These are phyloP conservation scores for Phytophthora gonapodyides DNA, from an alignment of 352 stramenopile species.

Conservation along the genomic window DNA sequence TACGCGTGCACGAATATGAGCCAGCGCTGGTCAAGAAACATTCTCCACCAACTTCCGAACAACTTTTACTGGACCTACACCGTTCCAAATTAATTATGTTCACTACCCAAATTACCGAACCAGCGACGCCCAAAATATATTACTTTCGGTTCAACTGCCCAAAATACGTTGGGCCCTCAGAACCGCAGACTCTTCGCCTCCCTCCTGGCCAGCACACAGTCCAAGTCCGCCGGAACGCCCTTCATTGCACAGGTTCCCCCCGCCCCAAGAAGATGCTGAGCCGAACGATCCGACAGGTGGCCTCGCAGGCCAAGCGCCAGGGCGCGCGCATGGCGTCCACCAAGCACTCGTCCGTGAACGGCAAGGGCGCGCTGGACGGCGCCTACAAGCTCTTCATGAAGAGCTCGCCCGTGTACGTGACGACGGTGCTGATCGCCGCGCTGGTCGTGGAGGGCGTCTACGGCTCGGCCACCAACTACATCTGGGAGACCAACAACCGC, in stretches of 20 bases:
- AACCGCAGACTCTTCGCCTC: slow-evolving; percentile 28
- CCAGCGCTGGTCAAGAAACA: too few relatives aligned
- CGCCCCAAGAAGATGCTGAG: slow-evolving; percentile 45
- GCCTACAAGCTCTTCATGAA: slow-evolving; percentile 86
- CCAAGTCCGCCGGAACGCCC: slow-evolving; percentile 11
- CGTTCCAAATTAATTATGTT: too few relatives aligned
- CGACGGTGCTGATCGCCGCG: slow-evolving; percentile 70
- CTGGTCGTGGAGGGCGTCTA: slow-evolving; percentile 78
- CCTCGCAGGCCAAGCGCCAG: slow-evolving; percentile 44
- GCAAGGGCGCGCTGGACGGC: slow-evolving; percentile 62
- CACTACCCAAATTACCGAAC: too few relatives aligned
- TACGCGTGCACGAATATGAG: too few relatives aligned
- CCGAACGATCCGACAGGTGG: slow-evolving; percentile 56
- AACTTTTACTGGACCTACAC: too few relatives aligned
- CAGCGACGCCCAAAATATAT: too few relatives aligned
- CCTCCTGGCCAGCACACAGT: slow-evolving; percentile 22
- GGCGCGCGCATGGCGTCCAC: slow-evolving; percentile 53
- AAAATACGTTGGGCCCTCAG: not conserved
- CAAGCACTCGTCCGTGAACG: slow-evolving; percentile 82
- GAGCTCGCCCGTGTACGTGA: slow-evolving; percentile 82
- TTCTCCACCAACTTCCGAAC: too few relatives aligned
- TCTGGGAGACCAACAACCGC: slow-evolving; percentile 86
- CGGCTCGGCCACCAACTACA: slow-evolving; percentile 67
- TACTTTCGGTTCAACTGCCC: too few relatives aligned
- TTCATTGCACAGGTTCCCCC: not conserved